phyloP scores from a whole-genome alignment of 768 basidiomycete genomes.

The Lepiota brunneoincarnata region DNA sequence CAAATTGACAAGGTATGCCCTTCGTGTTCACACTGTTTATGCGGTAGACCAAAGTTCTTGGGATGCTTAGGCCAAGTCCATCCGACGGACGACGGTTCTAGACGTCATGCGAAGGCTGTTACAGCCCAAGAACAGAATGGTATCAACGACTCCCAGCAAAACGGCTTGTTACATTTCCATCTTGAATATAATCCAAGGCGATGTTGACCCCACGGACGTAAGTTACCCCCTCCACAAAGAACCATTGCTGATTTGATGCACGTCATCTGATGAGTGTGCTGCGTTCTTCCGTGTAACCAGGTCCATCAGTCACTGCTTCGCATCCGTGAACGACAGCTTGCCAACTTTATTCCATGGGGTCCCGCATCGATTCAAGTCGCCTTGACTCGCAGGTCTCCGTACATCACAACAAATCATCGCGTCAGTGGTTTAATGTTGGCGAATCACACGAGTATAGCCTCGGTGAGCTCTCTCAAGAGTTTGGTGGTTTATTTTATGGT shows the following conservation, averaged over 20 bases:
- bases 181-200: slow-evolving; percentile 97
- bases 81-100: slow-evolving; percentile 92
- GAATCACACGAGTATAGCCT: slow-evolving; percentile 98
- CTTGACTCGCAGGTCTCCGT: slow-evolving; percentile 86
- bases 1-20: slow-evolving; percentile 87
- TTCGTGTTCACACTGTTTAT: not conserved
- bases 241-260: not conserved
- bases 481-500: slow-evolving; percentile 2
- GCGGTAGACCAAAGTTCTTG: not conserved
- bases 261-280: no score
- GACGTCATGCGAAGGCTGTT: slow-evolving; percentile 98
- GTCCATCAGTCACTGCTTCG: slow-evolving; percentile 96
- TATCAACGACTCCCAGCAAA: slow-evolving; percentile 89
- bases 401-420: slow-evolving; percentile 84
- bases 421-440: slow-evolving; percentile 99
- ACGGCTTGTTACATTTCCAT: slow-evolving; percentile 96
- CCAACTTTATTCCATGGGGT: slow-evolving; percentile 99
- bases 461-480: slow-evolving; percentile 50
- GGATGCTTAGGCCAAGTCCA: slow-evolving; percentile 76
- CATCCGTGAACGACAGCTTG: slow-evolving; percentile 93
- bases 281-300: slow-evolving; percentile 35
- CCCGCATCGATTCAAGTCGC: slow-evolving; percentile 98
- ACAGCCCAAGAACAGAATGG: slow-evolving; percentile 98
- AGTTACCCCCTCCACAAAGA: slow-evolving; percentile 20
- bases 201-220: slow-evolving; percentile 97